Evolutionary conservation across 2,329 filamentous ascomycete species (phyloP), one percentile per base, ranked within the genome.

Genomic region (Neofusicoccum sp.): DNA sequence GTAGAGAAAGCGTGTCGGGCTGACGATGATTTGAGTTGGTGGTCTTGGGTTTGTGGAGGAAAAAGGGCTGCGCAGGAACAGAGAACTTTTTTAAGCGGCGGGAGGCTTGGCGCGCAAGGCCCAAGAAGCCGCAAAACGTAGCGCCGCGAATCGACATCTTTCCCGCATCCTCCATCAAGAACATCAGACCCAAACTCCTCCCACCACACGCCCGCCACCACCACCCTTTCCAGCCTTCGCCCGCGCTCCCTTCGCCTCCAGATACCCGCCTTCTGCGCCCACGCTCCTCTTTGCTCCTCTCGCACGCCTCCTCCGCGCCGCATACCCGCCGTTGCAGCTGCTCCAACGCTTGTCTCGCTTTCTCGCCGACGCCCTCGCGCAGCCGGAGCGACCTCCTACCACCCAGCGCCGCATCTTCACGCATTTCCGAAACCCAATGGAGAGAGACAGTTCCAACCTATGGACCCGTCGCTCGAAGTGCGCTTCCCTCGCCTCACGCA

Each of bases 401-500:
- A 14, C 36, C 33, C 24, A 33, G 57, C 57, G 44, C 57, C 57
- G 20, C 57, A 26, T 47, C 26, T 9, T 20, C 57, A 40, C 41
- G 44, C 49, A 6, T 30, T 14, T 28, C 26, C 36, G 33, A 56
- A 56, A 38, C 28, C 51, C 71, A 73, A 77, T 76, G 74, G 75
- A 77, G 67, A 76, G 70, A 61, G 69, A 64, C 67, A 73, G 69
- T 63, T 75, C 75, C 61, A 78, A 76, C 66, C 76, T 86, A 81
- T 93, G 90, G 90, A 89, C 86, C 78, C 88, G 90, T 78, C 89
- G 90, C 78, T 89, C 87, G 78, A 92, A 91, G 90, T 93, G 83
- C 77, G 87, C 67, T 62, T 59, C 64, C 41, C 60, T 56, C 47
- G 64, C 44, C 51, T 47, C 24, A 28, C 33, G 20, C 6, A 33